Conservation (phyloP, 257 asterid genomes). For the Eucommia ulmoides region DNA sequence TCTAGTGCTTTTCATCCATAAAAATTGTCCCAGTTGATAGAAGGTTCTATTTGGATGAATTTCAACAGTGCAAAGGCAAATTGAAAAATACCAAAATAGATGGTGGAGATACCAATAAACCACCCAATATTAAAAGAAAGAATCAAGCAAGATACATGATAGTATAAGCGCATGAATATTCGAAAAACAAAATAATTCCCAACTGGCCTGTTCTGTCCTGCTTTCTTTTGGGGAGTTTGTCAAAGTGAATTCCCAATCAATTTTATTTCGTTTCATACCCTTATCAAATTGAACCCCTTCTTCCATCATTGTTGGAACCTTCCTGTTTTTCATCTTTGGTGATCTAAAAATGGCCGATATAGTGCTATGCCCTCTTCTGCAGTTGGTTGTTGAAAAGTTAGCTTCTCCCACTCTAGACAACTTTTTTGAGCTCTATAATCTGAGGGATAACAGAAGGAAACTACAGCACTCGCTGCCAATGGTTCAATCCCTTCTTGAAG, state of each 20-base stretch:
- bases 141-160: not conserved
- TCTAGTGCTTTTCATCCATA: not conserved
- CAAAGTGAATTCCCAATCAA: too few relatives aligned
- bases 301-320: not conserved
- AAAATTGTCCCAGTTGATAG: not conserved
- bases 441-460: slow-evolving; percentile 4
- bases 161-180: not conserved
- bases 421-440: slow-evolving; percentile 8
- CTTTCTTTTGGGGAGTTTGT: not conserved
- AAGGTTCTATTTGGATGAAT: not conserved
- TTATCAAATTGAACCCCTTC: not conserved
- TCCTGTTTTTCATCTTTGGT: not conserved
- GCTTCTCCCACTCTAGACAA: slow-evolving; percentile 17
- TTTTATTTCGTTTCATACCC: slow-evolving; percentile 8
- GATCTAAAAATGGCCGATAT: slow-evolving; percentile 10
- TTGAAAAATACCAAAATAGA: not conserved
- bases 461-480: slow-evolving; percentile 12
- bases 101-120: not conserved
- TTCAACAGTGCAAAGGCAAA: not conserved
- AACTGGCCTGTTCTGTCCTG: not conserved
- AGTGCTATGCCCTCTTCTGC: slow-evolving; percentile 9
- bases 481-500: slow-evolving; percentile 8
- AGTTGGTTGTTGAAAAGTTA: slow-evolving; percentile 14
- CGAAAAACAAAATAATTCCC: too few relatives aligned
- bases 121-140: not conserved